Evolutionary conservation across 208 protist species (phyloP), one percentile per base, ranked within the genome.

Genomic region (Leishmania amazonensis): DNA sequence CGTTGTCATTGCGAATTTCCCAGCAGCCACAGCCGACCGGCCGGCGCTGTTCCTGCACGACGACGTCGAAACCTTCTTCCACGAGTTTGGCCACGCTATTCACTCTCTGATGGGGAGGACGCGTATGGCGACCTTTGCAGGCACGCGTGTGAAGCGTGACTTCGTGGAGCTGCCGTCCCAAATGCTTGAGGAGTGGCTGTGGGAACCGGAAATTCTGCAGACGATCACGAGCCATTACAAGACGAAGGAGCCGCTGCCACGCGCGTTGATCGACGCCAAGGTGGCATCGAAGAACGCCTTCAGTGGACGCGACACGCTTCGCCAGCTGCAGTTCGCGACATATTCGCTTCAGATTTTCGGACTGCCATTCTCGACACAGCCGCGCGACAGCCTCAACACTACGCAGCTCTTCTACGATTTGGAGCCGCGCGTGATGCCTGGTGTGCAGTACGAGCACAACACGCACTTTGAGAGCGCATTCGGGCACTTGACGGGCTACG

Each of bases 111-210:
- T 96, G 88, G 93, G 94, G 62, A 83, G 89, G 62, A 92, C 85
- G 75, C 89, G 85, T 57, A 97, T 98, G 94, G 53, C 89, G 64
- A 93, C 85, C 54, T 90, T 97, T 83, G 90, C 94, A 38, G 90
- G 92, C 40, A 96, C 88, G 49, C 80, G 78, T 60, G 94, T 97
- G 53, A 96, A 96, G 85, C 79, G 91, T 38, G 93, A 97, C 85
- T 98, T 97, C 86, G 92, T 98, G 71, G 94, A 98, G 87, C 85
- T 96, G 42, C 94, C 95, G 6, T 98, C 94, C 21, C 94, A 98
- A 75, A 96, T 97, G 88, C 79, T 97, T 58, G 94, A 98, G 85
- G 93, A 98, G 78, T 98, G 95, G 92, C 84, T 94, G 57, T 98
- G 96, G 94, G 87, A 98, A 62, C 86, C 87, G 19, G 87, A 93